A percentile compares a stretch with the other conserved stretches of the same genome.
phyloP scores from a whole-genome alignment of 768 basidiomycete genomes.

The Stropharia rugosoannulata region DNA sequence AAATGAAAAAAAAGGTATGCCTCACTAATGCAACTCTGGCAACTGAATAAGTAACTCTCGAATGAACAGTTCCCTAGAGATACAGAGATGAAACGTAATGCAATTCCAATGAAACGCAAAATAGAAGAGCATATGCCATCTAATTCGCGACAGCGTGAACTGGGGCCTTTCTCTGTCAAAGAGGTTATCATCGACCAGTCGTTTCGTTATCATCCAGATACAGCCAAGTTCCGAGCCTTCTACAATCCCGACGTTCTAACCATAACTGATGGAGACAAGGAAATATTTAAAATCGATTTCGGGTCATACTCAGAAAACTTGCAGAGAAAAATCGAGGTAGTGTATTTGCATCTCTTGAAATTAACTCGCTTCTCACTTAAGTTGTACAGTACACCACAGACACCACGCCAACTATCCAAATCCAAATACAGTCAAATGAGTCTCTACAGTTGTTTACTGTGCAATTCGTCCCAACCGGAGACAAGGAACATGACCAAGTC shows the following conservation, averaged over 20 bases:
- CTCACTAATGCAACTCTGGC: not conserved
- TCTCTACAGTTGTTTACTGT: no score
- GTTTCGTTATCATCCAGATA: not conserved
- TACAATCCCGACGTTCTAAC: not conserved
- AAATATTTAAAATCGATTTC: not conserved
- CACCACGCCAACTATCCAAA: not conserved
- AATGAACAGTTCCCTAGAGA: not conserved
- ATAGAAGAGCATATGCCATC: not conserved
- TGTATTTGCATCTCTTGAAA: not conserved
- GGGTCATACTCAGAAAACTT: not conserved
- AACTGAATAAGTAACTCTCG: not conserved
- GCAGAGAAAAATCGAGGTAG: not conserved
- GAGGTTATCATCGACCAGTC: not conserved
- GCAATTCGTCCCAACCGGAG: no score
- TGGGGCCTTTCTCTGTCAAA: not conserved
- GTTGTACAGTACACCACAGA: not conserved
- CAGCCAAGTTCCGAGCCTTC: not conserved
- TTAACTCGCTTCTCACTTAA: not conserved
- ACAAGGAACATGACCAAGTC: no score
- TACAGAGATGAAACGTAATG: not conserved
- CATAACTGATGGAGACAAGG: not conserved
- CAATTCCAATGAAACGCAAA: not conserved
- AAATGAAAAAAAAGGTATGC: slow-evolving; percentile 6
- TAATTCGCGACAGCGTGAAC: not conserved
- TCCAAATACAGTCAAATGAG: not conserved